Evolutionary conservation across 2,329 filamentous ascomycete species (phyloP).

Genomic region (Aspergillus neotritici): DNA sequence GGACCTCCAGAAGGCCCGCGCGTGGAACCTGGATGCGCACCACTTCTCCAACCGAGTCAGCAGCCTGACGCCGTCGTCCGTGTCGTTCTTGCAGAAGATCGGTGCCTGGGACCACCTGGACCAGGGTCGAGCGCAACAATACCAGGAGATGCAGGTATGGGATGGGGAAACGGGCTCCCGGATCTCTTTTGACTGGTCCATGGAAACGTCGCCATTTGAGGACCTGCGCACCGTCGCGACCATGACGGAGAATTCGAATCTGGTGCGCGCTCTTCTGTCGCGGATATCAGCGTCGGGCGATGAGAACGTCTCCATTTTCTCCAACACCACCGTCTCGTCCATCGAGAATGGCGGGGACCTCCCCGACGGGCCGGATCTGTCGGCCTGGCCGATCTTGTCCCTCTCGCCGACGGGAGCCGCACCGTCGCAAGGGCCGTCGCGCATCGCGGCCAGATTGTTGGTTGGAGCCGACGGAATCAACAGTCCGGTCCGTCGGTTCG

Average conservation of each 20-base stretch:
- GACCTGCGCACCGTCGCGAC: constrained; percentile 69
- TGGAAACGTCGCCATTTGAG: constrained; percentile 43
- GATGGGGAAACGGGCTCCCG: constrained; percentile 82
- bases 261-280: constrained; percentile 70
- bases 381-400: constrained; percentile 79
- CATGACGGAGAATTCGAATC: constrained; percentile 93
- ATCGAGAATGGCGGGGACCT: constrained; percentile 68
- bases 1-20: constrained; percentile 64
- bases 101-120: constrained; percentile 80
- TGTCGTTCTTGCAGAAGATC: constrained; percentile 73
- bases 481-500: constrained; percentile 84
- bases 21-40: constrained; percentile 60
- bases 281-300: constrained; percentile 63
- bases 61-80: constrained; percentile 83
- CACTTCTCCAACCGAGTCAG: constrained; percentile 91
- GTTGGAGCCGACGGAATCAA: constrained; percentile 94
- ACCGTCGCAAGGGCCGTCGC: constrained; percentile 34
- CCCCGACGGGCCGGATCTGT: constrained; percentile 65
- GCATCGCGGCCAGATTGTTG: constrained; percentile 73
- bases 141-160: constrained; percentile 98
- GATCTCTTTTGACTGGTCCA: constrained; percentile 79
- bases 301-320: constrained; percentile 60
- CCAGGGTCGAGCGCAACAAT: constrained; percentile 69
- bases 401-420: constrained; percentile 52
- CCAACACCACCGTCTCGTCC: constrained; percentile 69